Conservation (phyloP, 2,329 filamentous ascomycete genomes). For the Tolypocladium endophyticum region DNA sequence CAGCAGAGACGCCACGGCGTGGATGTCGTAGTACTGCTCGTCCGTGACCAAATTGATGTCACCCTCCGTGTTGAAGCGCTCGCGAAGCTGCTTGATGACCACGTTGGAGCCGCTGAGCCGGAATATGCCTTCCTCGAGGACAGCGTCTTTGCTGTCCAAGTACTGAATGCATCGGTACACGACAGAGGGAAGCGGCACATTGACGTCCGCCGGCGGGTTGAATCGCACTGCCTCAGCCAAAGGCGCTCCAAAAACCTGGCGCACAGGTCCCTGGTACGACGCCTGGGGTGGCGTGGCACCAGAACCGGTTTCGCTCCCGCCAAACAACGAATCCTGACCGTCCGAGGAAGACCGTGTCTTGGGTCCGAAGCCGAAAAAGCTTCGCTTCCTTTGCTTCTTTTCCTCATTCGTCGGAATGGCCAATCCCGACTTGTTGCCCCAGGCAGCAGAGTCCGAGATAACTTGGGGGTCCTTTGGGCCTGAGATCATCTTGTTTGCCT, state of each 20-base stretch:
- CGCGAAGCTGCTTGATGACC: slow-evolving; percentile 80
- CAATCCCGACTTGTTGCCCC: slow-evolving; percentile 66
- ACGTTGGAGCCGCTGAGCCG: slow-evolving; percentile 93
- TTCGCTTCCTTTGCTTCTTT: slow-evolving; percentile 70
- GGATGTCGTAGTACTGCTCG: slow-evolving; percentile 84
- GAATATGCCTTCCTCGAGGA: slow-evolving; percentile 89
- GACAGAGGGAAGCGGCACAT: slow-evolving; percentile 75
- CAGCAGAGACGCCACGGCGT: slow-evolving; percentile 86
- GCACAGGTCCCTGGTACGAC: slow-evolving; percentile 42
- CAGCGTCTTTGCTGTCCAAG: slow-evolving; percentile 69
- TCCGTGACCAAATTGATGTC: slow-evolving; percentile 81
- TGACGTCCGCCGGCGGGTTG: slow-evolving; percentile 61
- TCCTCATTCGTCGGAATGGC: slow-evolving; percentile 50
- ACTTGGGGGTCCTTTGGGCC: slow-evolving; percentile 73
- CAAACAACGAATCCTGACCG: slow-evolving; percentile 44
- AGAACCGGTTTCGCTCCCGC: slow-evolving; percentile 34
- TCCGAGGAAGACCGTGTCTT: slow-evolving; percentile 50
- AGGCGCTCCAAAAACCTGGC: slow-evolving; percentile 75
- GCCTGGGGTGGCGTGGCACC: slow-evolving; percentile 31
- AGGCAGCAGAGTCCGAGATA: slow-evolving; percentile 72
- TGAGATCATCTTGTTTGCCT: slow-evolving; percentile 54
- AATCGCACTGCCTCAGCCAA: slow-evolving; percentile 78
- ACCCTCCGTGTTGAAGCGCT: slow-evolving; percentile 87
- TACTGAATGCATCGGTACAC: slow-evolving; percentile 95
- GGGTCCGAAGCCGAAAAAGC: slow-evolving; percentile 61